These are phyloP conservation scores for Sporothrix brunneoviolacea DNA, from an alignment of 2,329 filamentous ascomycete species.

Conservation along the genomic window DNA sequence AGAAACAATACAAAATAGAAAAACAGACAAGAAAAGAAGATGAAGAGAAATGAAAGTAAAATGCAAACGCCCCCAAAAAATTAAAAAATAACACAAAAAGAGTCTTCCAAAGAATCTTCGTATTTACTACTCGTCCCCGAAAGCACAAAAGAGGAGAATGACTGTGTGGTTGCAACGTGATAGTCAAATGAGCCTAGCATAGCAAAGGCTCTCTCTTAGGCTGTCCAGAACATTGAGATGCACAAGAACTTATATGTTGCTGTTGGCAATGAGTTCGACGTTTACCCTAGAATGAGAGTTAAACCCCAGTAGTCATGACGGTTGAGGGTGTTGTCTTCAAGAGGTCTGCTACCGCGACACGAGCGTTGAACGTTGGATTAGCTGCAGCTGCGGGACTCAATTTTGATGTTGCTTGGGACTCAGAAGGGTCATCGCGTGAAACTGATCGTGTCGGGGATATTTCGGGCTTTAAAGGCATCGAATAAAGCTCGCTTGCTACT, in stretches of 20 bases:
- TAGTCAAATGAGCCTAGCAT: too few relatives aligned
- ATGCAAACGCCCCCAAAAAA: too few relatives aligned
- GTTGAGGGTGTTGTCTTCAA: neutral
- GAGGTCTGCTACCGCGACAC: slow-evolving; percentile 5
- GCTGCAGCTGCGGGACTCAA: neutral
- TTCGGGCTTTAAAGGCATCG: neutral
- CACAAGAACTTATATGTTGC: too few relatives aligned
- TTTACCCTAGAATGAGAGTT: too few relatives aligned
- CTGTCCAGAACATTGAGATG: neutral
- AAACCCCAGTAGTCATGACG: neutral
- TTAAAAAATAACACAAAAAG: neutral
- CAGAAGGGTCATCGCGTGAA: neutral
- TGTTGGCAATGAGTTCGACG: too few relatives aligned
- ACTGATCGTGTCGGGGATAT: neutral
- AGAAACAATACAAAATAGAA: neutral
- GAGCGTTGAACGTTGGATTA: neutral
- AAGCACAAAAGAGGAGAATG: too few relatives aligned
- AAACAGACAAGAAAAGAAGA: neutral
- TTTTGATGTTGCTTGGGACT: neutral
- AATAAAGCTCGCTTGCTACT: neutral
- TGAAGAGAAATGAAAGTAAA: neutral
- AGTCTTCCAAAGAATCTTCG: too few relatives aligned
- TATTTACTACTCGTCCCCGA: too few relatives aligned
- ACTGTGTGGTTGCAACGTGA: too few relatives aligned
- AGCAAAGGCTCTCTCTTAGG: too few relatives aligned